phyloP scores from a whole-genome alignment of 192 early-diverging fungal genomes.

The Linnemannia hyalina region DNA sequence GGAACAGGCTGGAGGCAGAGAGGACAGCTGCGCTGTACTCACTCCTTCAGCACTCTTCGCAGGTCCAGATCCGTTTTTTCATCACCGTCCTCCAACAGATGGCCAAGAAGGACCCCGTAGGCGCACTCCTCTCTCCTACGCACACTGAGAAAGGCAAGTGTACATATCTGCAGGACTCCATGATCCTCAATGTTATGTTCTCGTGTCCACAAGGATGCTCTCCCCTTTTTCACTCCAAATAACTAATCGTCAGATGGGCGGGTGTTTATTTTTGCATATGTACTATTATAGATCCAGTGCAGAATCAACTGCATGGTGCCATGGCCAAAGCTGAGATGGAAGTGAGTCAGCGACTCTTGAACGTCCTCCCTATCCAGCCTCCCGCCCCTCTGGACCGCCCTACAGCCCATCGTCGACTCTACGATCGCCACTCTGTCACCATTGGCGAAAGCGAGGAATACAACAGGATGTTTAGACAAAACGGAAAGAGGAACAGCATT shows the following conservation, averaged over 20 bases:
- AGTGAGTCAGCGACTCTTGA: slow-evolving; percentile 51
- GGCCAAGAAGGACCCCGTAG: slow-evolving; percentile 86
- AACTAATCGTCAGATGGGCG: background rate
- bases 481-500: slow-evolving; percentile 50
- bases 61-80: slow-evolving; percentile 94
- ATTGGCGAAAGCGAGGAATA: slow-evolving; percentile 63
- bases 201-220: background rate
- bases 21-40: slow-evolving; percentile 93
- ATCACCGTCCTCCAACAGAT: slow-evolving; percentile 94
- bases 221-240: background rate
- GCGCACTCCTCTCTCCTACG: slow-evolving; percentile 66
- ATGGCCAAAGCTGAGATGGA: slow-evolving; percentile 72
- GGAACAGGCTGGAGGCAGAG: slow-evolving; percentile 89
- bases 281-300: slow-evolving; percentile 56
- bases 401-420: slow-evolving; percentile 59
- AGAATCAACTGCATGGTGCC: slow-evolving; percentile 63
- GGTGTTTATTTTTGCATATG: background rate
- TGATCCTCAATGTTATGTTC: background rate
- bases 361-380: slow-evolving; percentile 49
- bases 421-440: slow-evolving; percentile 71
- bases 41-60: slow-evolving; percentile 90
- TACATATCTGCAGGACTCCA: background rate
- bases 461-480: slow-evolving; percentile 47
- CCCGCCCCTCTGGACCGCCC: slow-evolving; percentile 49
- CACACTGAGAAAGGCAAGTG: slow-evolving; percentile 63